Evolutionary conservation across 108 stramenopile species (phyloP), one percentile per base, ranked within the genome.

Genomic region (Conticribra guillardii): DNA sequence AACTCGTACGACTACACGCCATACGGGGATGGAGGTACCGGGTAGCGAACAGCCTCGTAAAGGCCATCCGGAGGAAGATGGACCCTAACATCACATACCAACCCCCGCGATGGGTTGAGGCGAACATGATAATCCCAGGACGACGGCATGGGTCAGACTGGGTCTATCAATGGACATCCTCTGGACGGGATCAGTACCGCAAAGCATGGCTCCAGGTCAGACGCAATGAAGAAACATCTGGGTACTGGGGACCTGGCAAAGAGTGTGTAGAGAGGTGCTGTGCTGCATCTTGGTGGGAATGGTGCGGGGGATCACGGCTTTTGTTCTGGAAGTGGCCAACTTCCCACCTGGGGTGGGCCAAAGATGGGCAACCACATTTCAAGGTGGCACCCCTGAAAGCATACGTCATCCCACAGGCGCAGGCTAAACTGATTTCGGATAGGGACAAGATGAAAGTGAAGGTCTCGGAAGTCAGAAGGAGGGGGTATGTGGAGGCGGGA

Each of bases 321-420:
- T 60, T 84, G 28, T 80, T 80, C 37, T 84, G 83, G 83, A 62
- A 62, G 18, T 81, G 79, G 75, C 71, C 66, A 29, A 34, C 1
- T 0, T 7, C 11, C 2, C 75, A 52, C 31, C 8, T 31, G 51
- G 2, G n/a, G 0, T 30, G 28, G n/a, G 37, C 57, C 0, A 19
- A 54, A 16, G 66, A 77, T 67, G 82, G 78, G 3, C 60, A 69
- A 22, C 58, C 58, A 21, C 67, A 69, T 49, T 69, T 24, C 67
- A 2, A 9, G 18, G 48, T 46, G 15, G 44, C 41, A 29, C 21
- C 44, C 11, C 29, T 69, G 15, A 53, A 33, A 18, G 2, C 0
- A 21, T 69, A 23, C 69, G 11, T 22, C 1, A n/a, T 16, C 14
- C 28, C 64, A 0, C 55, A 64, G 29, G 17, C 56, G 24, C 3